Evolutionary conservation across 2,329 filamentous ascomycete species (phyloP), one percentile per base, ranked within the genome.

Genomic region (Pseudopyricularia cyperi): DNA sequence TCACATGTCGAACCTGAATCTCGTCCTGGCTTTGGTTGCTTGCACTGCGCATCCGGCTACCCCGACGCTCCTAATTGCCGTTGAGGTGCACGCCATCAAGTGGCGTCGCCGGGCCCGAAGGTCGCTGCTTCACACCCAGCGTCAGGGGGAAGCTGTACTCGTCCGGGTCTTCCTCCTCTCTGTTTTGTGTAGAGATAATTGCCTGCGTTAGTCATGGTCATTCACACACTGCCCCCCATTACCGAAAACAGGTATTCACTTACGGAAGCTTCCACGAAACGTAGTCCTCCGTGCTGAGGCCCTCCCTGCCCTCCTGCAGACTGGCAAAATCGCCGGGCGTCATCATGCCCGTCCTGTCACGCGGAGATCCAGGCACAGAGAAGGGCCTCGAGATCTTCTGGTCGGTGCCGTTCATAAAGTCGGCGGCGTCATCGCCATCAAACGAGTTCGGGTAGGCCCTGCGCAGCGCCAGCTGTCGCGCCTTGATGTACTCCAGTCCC

Each of bases 401-500:
- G 61, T 96, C 91, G 4, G 89, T 87, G 34, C 88, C 87, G 51
- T 89, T 88, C 62, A 97, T 95, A 69, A 90, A 93, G 56, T 87
- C 87, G 62, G 89, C 89, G 11, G 24, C 28, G 54, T 89, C 85
- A 12, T 90, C 86, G 52, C 82, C 79, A 44, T 80, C 77, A 66
- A 95, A 98, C 3, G 89, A 91, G 51, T 77, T 76, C 49, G 93
- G 91, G 68, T 97, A 98, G 19, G 93, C 93, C 68, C 93, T 80
- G 61, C 93, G 79, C 57, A 98, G 74, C 24, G 93, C 93, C 62
- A 98, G 71, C 68, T 97, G 93, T 48, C 93, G 82, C 33, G 93
- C 93, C 75, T 97, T 98, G 71, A 96, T 89, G 64, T 98, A 98
- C 70, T 98, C 93, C 83, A 97, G 85, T 22, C 93, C 93, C 93